A percentile compares a stretch with the other conserved stretches of the same genome.
Evolutionary conservation across 73 alveolate species (phyloP).

Genomic region (Paramecium primaurelia): DNA sequence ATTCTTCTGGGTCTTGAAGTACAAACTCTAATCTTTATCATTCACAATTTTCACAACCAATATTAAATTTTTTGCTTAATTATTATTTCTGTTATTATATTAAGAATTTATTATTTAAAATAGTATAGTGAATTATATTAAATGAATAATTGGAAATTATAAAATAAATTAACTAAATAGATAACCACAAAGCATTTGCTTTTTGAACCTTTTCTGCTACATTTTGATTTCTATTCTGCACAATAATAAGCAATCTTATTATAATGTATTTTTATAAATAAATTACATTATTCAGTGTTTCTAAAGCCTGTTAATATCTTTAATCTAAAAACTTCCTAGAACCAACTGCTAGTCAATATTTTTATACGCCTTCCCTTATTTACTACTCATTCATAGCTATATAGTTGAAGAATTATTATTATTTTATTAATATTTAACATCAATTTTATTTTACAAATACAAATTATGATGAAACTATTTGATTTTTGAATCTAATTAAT

Average conservation of each 20-base stretch:
- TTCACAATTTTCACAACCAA: conserved; percentile 84
- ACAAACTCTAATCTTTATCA: conserved; percentile 90
- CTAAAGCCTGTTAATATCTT: conserved; percentile 79
- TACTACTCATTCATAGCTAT: conserved; percentile 7
- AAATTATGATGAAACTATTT: conserved; percentile 2
- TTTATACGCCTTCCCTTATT: conserved; percentile 61
- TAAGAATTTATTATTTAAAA: not conserved
- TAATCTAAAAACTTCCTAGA: conserved; percentile 79
- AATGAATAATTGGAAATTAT: too few species aligned
- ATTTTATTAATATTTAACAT: not conserved
- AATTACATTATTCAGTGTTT: conserved; percentile 72
- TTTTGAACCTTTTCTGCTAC: conserved; percentile 80
- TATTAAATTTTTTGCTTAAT: conserved; percentile 61
- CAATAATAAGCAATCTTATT: conserved; percentile 69
- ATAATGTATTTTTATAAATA: conserved; percentile 31
- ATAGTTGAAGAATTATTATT: not conserved
- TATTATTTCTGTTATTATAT: not conserved
- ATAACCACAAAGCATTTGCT: conserved; percentile 89
- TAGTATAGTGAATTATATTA: not conserved
- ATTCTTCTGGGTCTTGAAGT: conserved; percentile 97
- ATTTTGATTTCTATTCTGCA: conserved; percentile 67
- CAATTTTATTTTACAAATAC: not conserved
- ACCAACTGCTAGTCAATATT: conserved; percentile 90
- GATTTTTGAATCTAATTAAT: conserved; percentile 4
- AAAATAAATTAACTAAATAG: conserved; percentile 2